phyloP scores from a whole-genome alignment of 1,284 basidiomycete species.

The Flammula alnicola region DNA sequence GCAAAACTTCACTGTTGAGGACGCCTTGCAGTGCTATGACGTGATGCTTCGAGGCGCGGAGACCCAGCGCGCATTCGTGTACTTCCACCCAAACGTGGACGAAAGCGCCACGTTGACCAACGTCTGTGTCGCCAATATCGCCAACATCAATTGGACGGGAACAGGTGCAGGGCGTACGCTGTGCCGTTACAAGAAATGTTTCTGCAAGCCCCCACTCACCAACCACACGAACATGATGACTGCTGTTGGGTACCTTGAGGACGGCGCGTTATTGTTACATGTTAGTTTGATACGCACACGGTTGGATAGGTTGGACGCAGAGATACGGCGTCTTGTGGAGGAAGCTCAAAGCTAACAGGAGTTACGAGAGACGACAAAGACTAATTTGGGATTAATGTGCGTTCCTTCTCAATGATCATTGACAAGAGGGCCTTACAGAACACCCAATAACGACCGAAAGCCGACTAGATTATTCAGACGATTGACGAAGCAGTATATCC shows the following conservation, averaged over 20 bases:
- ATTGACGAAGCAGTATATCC: no score
- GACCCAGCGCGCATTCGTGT: not conserved
- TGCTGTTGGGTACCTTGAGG: not conserved
- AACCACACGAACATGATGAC: not conserved
- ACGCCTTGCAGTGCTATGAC: not conserved
- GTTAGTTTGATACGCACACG: not conserved
- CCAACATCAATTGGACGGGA: slow-evolving; percentile 4
- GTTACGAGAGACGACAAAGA: no score
- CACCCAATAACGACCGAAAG: no score
- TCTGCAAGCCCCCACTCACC: not conserved
- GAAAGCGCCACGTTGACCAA: not conserved
- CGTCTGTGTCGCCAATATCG: slow-evolving; percentile 1
- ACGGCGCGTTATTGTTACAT: not conserved
- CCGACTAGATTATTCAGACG: no score
- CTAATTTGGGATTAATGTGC: no score
- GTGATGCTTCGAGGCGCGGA: not conserved
- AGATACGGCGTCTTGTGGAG: not conserved
- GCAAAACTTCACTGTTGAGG: not conserved
- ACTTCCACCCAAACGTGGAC: not conserved
- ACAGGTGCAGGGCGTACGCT: not conserved
- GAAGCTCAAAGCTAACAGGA: no score
- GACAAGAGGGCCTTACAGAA: no score
- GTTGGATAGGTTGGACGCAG: not conserved
- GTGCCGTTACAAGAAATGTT: not conserved
- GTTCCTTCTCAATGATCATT: no score